These are phyloP conservation scores for Mycosarcoma maydis DNA, from an alignment of 1,284 basidiomycete genomes.

Conservation along the genomic window DNA sequence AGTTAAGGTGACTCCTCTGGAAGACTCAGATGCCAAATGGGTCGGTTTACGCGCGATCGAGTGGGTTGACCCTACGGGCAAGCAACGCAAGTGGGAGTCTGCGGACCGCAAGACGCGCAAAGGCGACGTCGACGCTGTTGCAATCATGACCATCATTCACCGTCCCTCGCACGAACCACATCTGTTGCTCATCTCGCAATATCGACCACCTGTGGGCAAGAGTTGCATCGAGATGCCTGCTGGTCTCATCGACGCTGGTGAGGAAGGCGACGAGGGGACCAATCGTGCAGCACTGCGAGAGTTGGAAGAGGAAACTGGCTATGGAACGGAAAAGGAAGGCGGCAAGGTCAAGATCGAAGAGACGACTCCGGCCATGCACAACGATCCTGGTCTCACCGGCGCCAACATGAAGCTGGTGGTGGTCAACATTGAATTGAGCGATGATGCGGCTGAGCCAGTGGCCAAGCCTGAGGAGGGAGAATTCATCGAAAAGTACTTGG, in stretches of 20 bases:
- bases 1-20: conserved; percentile 33
- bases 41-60: conserved; percentile 59
- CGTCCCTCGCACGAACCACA: conserved; percentile 51
- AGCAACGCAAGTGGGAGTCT: conserved; percentile 63
- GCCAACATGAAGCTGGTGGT: conserved; percentile 63
- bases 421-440: conserved; percentile 55
- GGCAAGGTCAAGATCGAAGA: conserved; percentile 49
- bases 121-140: conserved; percentile 64
- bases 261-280: conserved; percentile 59
- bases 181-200: conserved; percentile 62
- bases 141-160: conserved; percentile 62
- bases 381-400: conserved; percentile 60
- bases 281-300: conserved; percentile 60
- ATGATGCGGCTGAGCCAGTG: conserved; percentile 60
- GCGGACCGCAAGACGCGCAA: conserved; percentile 62
- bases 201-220: conserved; percentile 53
- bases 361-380: conserved; percentile 54
- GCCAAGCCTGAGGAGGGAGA: conserved; percentile 65
- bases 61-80: conserved; percentile 63
- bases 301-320: conserved; percentile 65
- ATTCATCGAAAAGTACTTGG: conserved; percentile 63
- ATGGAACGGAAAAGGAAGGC: conserved; percentile 52
- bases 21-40: conserved; percentile 63
- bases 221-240: conserved; percentile 65
- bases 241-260: conserved; percentile 63